A percentile compares a stretch with the other conserved stretches of the same genome.
phyloP scores from a whole-genome alignment of 2,329 filamentous ascomycete species.

The Ceratocystis lukuohia region DNA sequence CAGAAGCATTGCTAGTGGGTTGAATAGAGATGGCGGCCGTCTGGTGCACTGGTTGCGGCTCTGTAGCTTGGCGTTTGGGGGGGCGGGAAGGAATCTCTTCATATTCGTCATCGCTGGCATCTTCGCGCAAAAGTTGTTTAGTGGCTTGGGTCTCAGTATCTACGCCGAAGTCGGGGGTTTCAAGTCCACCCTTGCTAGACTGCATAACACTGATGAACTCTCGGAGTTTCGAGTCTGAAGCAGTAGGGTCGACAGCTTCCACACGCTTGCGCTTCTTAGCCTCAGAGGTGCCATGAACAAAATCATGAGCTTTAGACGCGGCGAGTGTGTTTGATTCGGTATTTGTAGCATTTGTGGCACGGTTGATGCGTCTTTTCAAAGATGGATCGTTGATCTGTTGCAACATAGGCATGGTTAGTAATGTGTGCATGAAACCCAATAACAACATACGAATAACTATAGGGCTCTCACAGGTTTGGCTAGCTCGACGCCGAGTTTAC shows the following conservation, averaged over 20 bases:
- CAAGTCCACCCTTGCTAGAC: constrained; percentile 25
- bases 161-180: constrained; percentile 17
- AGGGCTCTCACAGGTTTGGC: constrained; percentile 56
- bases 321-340: not conserved
- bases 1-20: constrained; percentile 39
- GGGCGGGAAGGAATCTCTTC: constrained; percentile 43
- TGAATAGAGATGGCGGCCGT: not conserved
- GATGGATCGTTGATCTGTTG: constrained; percentile 20
- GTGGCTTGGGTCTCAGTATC: constrained; percentile 1
- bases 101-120: constrained; percentile 63
- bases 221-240: constrained; percentile 64
- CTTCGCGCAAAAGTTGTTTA: constrained; percentile 33
- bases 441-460: not conserved
- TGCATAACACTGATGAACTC: constrained; percentile 82
- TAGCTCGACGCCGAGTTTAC: constrained; percentile 78
- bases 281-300: constrained; percentile 26
- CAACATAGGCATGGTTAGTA: not conserved
- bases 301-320: not conserved
- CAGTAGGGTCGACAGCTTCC: constrained; percentile 32
- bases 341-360: not conserved
- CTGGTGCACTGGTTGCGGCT: constrained; percentile 2
- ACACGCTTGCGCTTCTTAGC: constrained; percentile 57
- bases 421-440: not conserved
- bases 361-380: constrained; percentile 13
- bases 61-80: constrained; percentile 21